A percentile compares a stretch with the other conserved stretches of the same genome.
Conservation (phyloP, 768 basidiomycete species). For the Leucocoprinus sp. region DNA sequence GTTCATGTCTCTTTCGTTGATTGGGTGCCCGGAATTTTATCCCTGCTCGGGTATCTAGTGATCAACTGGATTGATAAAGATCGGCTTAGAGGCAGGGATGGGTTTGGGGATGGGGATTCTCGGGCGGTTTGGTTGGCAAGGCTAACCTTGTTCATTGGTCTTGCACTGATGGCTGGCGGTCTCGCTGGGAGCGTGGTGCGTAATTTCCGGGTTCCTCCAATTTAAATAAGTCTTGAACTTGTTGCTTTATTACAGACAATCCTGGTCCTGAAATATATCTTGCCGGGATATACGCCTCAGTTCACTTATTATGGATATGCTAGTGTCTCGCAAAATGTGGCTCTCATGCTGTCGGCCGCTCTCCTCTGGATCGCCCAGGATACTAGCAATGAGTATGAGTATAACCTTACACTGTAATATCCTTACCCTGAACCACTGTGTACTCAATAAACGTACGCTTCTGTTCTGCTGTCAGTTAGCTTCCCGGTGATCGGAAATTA, state of each 20-base stretch:
- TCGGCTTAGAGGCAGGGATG: constrained; percentile 69
- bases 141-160: constrained; percentile 87
- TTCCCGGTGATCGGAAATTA: too few species aligned
- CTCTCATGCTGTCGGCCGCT: constrained; percentile 76
- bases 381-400: constrained; percentile 83
- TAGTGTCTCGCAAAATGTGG: constrained; percentile 90
- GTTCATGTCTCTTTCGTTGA: constrained; percentile 87
- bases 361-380: constrained; percentile 92
- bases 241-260: constrained; percentile 50
- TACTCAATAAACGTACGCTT: background rate
- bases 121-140: constrained; percentile 88
- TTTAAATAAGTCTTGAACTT: background rate
- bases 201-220: constrained; percentile 15
- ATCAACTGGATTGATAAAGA: constrained; percentile 96
- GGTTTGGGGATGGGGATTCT: constrained; percentile 77
- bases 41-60: constrained; percentile 84
- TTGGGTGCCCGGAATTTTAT: constrained; percentile 96
- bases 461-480: too few species aligned
- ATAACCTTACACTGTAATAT: constrained; percentile 69
- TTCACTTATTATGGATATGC: constrained; percentile 91
- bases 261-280: constrained; percentile 83
- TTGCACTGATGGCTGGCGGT: constrained; percentile 96
- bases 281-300: constrained; percentile 62
- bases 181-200: constrained; percentile 93
- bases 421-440: background rate